phyloP scores from a whole-genome alignment of 1,284 basidiomycete genomes.

The Cystobasidium pallidum region DNA sequence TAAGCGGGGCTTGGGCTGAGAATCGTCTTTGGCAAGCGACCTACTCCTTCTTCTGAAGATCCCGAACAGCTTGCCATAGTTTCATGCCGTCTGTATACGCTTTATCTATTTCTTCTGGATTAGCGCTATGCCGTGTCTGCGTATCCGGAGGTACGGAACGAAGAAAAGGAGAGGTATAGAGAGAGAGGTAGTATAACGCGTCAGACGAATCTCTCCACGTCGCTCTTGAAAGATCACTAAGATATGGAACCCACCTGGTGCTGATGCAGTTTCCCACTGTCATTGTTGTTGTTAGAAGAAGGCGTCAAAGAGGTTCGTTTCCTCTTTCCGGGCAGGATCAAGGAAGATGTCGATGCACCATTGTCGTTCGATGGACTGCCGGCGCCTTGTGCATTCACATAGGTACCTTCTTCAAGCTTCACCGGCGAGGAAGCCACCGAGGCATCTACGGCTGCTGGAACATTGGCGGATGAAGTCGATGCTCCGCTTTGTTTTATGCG shows the following conservation, averaged over 20 bases:
- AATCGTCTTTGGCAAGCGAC: neutral
- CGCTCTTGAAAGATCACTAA: neutral
- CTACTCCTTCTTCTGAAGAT: conserved; percentile 18
- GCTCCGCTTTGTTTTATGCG: conserved; percentile 8
- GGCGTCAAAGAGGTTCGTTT: conserved; percentile 4
- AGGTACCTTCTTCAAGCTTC: conserved; percentile 21
- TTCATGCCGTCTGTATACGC: conserved; percentile 23
- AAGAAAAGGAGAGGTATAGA: too few relatives aligned
- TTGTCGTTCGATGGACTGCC: conserved; percentile 1
- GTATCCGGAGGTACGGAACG: too few relatives aligned
- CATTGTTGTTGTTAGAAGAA: neutral
- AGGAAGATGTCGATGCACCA: neutral
- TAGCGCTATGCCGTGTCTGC: conserved; percentile 11
- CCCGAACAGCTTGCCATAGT: conserved; percentile 15
- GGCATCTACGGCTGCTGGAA: neutral
- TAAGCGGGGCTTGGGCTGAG: neutral
- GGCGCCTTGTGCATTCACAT: neutral
- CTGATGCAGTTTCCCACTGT: neutral
- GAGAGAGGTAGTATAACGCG: too few relatives aligned
- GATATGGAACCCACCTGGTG: neutral
- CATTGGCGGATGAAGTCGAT: neutral
- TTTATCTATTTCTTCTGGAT: conserved; percentile 26
- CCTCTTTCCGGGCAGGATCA: conserved; percentile 19
- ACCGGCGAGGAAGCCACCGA: neutral
- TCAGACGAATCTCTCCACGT: too few relatives aligned